Percentiles rank a stretch among this genome's conserved stretches.
phyloP scores from a whole-genome alignment of 208 protist species.

The Naegleria gruberi region DNA sequence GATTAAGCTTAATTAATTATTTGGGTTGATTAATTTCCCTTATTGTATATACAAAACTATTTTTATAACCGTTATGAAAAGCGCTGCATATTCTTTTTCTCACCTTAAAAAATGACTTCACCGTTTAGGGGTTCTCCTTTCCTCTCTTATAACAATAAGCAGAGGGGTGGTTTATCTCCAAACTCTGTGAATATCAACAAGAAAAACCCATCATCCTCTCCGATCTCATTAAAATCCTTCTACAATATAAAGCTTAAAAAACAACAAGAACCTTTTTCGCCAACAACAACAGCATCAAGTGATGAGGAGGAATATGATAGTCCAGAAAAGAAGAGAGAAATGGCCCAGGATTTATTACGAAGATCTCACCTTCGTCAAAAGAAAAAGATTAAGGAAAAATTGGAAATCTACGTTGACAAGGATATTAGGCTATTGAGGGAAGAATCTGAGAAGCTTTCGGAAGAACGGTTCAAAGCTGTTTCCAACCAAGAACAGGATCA shows the following conservation, averaged over 20 bases:
- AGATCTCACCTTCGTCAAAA: background rate
- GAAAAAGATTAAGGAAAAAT: background rate
- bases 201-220: too few species aligned
- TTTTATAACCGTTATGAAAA: too few species aligned
- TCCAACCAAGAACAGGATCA: background rate
- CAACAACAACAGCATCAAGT: too few species aligned
- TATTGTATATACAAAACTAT: background rate
- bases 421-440: background rate
- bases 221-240: too few species aligned
- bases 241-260: too few species aligned
- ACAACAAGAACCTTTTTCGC: too few species aligned
- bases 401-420: background rate
- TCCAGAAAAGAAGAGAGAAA: background rate
- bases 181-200: too few species aligned
- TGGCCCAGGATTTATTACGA: background rate
- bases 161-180: too few species aligned
- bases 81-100: background rate
- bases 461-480: background rate
- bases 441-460: background rate
- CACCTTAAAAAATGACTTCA: background rate
- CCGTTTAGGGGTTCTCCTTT: background rate
- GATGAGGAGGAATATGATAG: background rate
- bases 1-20: conserved; percentile 4
- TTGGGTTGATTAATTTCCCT: background rate
- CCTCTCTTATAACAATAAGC: too few species aligned